Evolutionary conservation across 139 green algal genomes (phyloP), one percentile per base, ranked within the genome.

Genomic region (Tetratostichococcus sp.): DNA sequence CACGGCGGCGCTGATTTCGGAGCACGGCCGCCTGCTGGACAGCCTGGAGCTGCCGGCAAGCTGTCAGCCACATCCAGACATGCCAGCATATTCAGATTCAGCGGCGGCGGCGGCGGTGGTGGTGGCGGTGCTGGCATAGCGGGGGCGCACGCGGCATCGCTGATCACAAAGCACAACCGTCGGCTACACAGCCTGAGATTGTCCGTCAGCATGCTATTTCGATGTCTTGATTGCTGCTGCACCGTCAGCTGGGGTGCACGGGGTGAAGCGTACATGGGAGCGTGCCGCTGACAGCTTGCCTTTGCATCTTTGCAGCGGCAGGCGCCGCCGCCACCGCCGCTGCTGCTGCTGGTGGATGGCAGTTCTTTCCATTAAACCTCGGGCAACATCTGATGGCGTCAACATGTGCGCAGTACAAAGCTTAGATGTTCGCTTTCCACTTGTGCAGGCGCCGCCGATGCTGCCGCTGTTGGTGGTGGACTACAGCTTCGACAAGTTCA

Each of bases 401-500:
- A 11, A 25, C 25, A 66, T 25, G 8, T n/a, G 39, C 35, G 39
- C 34, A 6, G 23, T 66, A 22, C 1, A 21, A 33, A 35, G 68
- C 28, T 17, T 73, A 8, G 32, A 26, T 26, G n/a, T 19, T 3
- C 25, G 8, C 33, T 30, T 0, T 25, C 25, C 42, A 31, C 35
- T n/a, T 17, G 21, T 65, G 62, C 80, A 85, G 43, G 62, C 62
- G 19, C 65, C 72, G 58, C 80, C 85, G 25, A 62, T 81, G 43
- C 65, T 83, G 58, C 80, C 82, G 28, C 74, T 95, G 21, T 58
- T 93, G 34, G 71, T 94, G 26, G 79, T 79, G 30, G 95, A 98
- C 71, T 98, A 96, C 82, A 93, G 94, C 75, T 86, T 90, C 1
- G 94, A 98, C 72, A 84, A 89, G 4, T 82, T 95, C 35, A 97